Percentiles rank a stretch among this genome's conserved stretches.
These are phyloP conservation scores for Hemerocallis citrina DNA, from an alignment of 106 monocot genomes.

Conservation along the genomic window DNA sequence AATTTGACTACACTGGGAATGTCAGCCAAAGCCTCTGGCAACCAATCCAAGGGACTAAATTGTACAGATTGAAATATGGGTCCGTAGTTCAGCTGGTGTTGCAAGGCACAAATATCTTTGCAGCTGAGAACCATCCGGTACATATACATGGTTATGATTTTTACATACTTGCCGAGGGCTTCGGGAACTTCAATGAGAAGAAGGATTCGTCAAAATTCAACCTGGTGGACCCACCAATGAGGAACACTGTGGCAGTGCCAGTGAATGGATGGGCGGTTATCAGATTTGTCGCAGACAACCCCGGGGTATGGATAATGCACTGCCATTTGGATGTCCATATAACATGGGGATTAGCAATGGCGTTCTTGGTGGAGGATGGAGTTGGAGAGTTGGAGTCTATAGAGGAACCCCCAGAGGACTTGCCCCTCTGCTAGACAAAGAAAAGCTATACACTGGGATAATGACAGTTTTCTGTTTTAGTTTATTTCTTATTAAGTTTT, in stretches of 20 bases:
- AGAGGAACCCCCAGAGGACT: conserved; percentile 32
- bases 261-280: conserved; percentile 53
- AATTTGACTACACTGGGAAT: conserved; percentile 55
- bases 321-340: conserved; percentile 51
- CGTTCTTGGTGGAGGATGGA: conserved; percentile 45
- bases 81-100: conserved; percentile 39
- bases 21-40: conserved; percentile 31
- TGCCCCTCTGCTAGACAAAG: conserved; percentile 31
- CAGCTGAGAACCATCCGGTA: conserved; percentile 50
- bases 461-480: no score
- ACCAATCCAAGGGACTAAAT: conserved; percentile 36
- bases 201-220: conserved; percentile 33
- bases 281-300: conserved; percentile 51
- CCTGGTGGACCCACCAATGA: conserved; percentile 40
- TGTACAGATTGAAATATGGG: conserved; percentile 37
- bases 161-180: conserved; percentile 46
- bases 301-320: conserved; percentile 53
- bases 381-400: conserved; percentile 25
- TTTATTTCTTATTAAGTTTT: no score
- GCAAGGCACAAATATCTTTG: conserved; percentile 46
- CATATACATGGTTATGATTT: conserved; percentile 66
- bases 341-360: conserved; percentile 45
- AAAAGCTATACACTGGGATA: neutral
- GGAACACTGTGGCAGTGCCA: conserved; percentile 55
- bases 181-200: conserved; percentile 35